Conservation (phyloP, 179 eudicot species). For the Dionaea muscipula region DNA sequence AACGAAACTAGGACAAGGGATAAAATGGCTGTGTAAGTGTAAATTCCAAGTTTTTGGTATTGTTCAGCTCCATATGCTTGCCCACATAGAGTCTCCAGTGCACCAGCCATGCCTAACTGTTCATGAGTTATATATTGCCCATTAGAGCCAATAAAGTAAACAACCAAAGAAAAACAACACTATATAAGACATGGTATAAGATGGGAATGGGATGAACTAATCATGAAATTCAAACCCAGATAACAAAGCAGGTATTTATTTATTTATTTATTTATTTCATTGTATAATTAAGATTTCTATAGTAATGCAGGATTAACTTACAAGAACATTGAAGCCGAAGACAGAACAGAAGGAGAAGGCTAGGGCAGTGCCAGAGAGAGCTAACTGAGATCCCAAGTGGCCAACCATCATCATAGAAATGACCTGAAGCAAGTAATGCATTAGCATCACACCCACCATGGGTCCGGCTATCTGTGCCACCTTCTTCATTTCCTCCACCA, state of each 20-base stretch:
- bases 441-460: conserved; percentile 18
- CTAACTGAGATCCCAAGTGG: conserved; percentile 25
- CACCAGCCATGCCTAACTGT: conserved; percentile 41
- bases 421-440: conserved; percentile 18
- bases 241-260: too few relatives aligned
- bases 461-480: conserved; percentile 19
- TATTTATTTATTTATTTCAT: too few relatives aligned
- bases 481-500: conserved; percentile 14
- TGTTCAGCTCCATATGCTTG: conserved; percentile 44
- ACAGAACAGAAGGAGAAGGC: conserved; percentile 22
- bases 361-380: conserved; percentile 21
- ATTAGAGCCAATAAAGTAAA: too few relatives aligned
- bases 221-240: too few relatives aligned
- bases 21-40: conserved; percentile 28
- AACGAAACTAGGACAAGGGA: conserved; percentile 27
- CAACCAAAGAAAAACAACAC: too few relatives aligned
- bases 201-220: too few relatives aligned
- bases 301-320: too few relatives aligned
- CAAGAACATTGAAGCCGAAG: conserved; percentile 25
- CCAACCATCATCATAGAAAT: conserved; percentile 25
- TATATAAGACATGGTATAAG: too few relatives aligned
- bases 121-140: too few relatives aligned
- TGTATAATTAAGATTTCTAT: too few relatives aligned
- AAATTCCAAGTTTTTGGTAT: conserved; percentile 27
- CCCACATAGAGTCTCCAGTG: conserved; percentile 38